Evolutionary conservation across 495 filamentous ascomycete species (phyloP), one percentile per base, ranked within the genome.

Genomic region (Cairneyella variabilis): DNA sequence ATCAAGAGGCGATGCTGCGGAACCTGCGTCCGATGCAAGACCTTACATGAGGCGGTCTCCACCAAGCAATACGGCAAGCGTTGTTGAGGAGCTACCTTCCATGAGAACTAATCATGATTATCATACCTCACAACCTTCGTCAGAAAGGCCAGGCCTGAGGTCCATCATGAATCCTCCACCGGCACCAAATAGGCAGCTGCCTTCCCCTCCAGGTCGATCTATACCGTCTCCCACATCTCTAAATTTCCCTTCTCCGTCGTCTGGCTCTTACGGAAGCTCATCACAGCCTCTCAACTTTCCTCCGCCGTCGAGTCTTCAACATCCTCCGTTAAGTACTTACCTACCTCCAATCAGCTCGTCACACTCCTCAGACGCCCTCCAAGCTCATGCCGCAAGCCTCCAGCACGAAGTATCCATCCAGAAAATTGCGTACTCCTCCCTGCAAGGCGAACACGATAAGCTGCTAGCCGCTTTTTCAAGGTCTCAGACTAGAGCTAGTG

Each of bases 381-480:
- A 69, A 27, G 65, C 66, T 3, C 72, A 75, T 51, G 58, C 74
- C 1, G 65, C 68, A 22, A 71, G 74, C 41, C 62, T 77, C 4
- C 74, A 76, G 53, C 74, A 76, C 51, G 72, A 77, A 60, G 67
- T 77, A 23, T 74, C 69, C 17, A 61, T 75, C 26, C 76, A 76
- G 44, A 74, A 73, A 8, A 61, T 76, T 16, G 67, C 72, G 12
- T 62, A 74, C 8, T 69, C 74, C 39, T 73, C 73, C 0, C 62
- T 77, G 0, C 71, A 72, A 48, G 62, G 64, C 17, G 74, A 77
- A 58, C 73, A 77, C 52, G 64, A 75, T 22, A 62, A 65, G 43
- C 56, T 77, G 14, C 66, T 76, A 0, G 60, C 69, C 26, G 74
- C 72, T 21, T 70, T 70, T n/a, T 66, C 69, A 18, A 70, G 73